Evolutionary conservation across 2,329 filamentous ascomycete species (phyloP), one percentile per base, ranked within the genome.

Genomic region (Tympanopsis confertula): DNA sequence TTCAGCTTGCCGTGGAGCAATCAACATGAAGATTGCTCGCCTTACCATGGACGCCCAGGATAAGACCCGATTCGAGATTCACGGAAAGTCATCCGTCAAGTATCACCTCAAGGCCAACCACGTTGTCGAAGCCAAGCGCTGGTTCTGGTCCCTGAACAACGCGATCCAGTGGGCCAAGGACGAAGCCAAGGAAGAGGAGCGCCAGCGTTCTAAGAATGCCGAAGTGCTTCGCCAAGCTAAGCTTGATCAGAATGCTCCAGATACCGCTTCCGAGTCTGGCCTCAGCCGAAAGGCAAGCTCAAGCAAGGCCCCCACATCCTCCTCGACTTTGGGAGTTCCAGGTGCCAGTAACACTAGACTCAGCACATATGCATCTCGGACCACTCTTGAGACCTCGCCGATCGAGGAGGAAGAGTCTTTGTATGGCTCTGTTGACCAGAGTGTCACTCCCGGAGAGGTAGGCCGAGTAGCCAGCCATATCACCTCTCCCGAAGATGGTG

Each of bases 71-170:
- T 96, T 98, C 51, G 91, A 98, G 53, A 96, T 98, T 38, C 86
- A 89, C 44, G 91, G 91, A 38, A 98, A 98, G 60, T 95, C 89
- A 1, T 96, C 89, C 0, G 91, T 98, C 56, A 98, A 95, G 61
- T 98, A 98, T 56, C 89, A 93, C 36, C 70, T 98, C 38, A 96
- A 94, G 58, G 91, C 91, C 0, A 98, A 98, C 52, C 91, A 98
- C 59, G 84, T 95, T 53, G 89, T 96, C 19, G 91, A 98, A 58
- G 89, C 91, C 4, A 98, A 98, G 61, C 77, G 91, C 39, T 98
- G 91, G 91, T 98, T 93, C 59, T 98, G 91, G 91, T 86, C 91
- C 1, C 67, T 98, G 44, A 98, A 98, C 63, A 98, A 98, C 56
- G 89, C 91, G 4, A 98, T 98, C 36, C 91, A 96, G 55, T 96